Base-by-base conservation (phyloP, 495 filamentous ascomycete species). In the Hyphodiscus hymeniophilus region DNA sequence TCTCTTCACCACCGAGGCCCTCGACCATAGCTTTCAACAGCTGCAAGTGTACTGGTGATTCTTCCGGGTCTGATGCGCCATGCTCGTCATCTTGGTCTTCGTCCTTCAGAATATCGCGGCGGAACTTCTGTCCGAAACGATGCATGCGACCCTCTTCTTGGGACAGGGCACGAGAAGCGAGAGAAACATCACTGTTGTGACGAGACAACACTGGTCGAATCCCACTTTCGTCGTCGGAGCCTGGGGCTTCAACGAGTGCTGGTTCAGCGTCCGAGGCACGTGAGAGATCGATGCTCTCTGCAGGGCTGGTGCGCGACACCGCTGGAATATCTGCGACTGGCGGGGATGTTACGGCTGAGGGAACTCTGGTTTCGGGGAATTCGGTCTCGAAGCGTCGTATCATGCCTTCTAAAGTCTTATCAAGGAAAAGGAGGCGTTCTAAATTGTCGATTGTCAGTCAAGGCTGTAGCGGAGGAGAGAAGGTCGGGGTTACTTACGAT, bases 341-440 rank as follows among this genome's bases (percentile, higher is more conserved):
- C 22, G 58, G 47, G 18, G 57, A 43, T 13, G 43, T 53, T 26
- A 55, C 39, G 31, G 50, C 41, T 8, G 36, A 30, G 12, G 50
- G 52, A 47, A 89, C 64, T 12, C 87, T 80, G 1, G 84, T 91
- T 59, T 97, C 92, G 10, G 92, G 92, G 58, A 88, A 98, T 65
- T 95, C 90, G 57, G 91, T 82, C 60, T 97, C 92, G 52, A 98
- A 98, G 16, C 92, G 86, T 58, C 85, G 78, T 60, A 97, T 95
- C 68, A 98, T 95, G 52, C 80, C 79, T 51, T 86, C 76, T 6
- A 98, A 76, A 1, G 92, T 97, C 42, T 84, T 73, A 57, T 95
- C 90, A 23, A 98, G 77, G 73, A 95, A 95, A 39, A 87, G 75
- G 20, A 98, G 80, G 50, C 86, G 85, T 34, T 81, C 84, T 89